Conservation (phyloP, 176 grass and related monocot species). For the Oryza meridionalis region DNA sequence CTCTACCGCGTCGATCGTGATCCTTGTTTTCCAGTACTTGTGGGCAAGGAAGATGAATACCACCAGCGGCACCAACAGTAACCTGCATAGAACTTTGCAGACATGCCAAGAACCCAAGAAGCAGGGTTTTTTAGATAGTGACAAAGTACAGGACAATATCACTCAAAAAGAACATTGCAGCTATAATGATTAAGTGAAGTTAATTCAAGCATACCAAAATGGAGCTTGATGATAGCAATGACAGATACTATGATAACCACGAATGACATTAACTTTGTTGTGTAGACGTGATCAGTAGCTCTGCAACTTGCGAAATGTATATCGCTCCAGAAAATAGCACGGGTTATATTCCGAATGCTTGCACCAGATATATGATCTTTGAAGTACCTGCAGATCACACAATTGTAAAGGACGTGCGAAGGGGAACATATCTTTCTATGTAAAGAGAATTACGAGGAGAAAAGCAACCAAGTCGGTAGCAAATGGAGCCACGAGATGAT, state of each 20-base stretch:
- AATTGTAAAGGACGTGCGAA: too few relatives aligned
- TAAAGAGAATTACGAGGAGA: too few relatives aligned
- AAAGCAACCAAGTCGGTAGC: too few relatives aligned
- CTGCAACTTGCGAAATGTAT: neutral
- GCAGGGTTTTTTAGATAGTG: too few relatives aligned
- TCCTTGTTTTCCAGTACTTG: slow-evolving; percentile 53
- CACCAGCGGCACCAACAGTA: neutral
- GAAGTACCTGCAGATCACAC: slow-evolving; percentile 2
- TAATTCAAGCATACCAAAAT: neutral
- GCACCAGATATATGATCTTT: neutral
- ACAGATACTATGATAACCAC: too few relatives aligned
- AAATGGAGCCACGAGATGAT: too few relatives aligned
- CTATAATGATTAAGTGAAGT: neutral
- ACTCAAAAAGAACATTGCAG: too few relatives aligned
- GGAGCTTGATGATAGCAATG: neutral
- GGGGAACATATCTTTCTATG: too few relatives aligned
- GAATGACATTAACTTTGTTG: neutral
- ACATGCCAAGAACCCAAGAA: neutral
- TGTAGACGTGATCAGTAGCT: neutral
- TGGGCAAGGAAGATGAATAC: slow-evolving; percentile 35
- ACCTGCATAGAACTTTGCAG: slow-evolving; percentile 31
- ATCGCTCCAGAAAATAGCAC: neutral
- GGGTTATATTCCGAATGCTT: neutral
- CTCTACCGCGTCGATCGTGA: slow-evolving; percentile 43
- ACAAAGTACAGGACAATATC: too few relatives aligned